phyloP scores from a whole-genome alignment of 495 filamentous ascomycete genomes.

The Hamigera avellanea region DNA sequence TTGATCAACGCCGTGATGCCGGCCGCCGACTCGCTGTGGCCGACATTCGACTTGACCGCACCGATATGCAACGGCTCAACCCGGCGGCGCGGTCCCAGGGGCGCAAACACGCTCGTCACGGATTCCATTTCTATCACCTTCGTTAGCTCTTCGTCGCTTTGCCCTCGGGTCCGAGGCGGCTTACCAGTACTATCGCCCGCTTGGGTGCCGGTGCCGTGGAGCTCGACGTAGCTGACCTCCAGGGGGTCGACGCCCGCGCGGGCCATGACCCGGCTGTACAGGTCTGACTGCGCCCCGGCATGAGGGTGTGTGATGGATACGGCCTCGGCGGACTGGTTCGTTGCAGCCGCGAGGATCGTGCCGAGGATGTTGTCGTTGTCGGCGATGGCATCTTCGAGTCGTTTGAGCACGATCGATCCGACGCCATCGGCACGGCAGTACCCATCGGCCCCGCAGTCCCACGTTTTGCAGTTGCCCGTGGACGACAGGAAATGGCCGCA shows the following conservation, averaged over 20 bases:
- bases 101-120: conserved; percentile 16
- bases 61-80: conserved; percentile 15
- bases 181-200: too few relatives aligned
- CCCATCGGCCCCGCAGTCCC: conserved; percentile 56
- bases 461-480: conserved; percentile 56
- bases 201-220: conserved; percentile 37
- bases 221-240: conserved; percentile 40
- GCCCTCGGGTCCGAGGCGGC: too few relatives aligned
- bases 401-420: conserved; percentile 32
- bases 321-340: conserved; percentile 36
- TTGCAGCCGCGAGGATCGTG: conserved; percentile 23
- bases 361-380: conserved; percentile 36
- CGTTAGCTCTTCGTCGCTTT: too few relatives aligned
- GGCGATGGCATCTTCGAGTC: conserved; percentile 34
- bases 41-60: conserved; percentile 28
- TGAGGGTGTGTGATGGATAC: conserved; percentile 35
- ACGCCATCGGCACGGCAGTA: conserved; percentile 51
- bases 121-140: conserved; percentile 16
- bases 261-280: conserved; percentile 32
- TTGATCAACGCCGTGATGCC: conserved; percentile 24
- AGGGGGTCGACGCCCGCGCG: conserved; percentile 33
- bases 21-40: conserved; percentile 27
- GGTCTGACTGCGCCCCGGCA: conserved; percentile 32
- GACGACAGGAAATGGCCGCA: conserved; percentile 71
- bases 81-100: conserved; percentile 2